These are phyloP conservation scores for Lentinula boryana DNA, from an alignment of 768 basidiomycete genomes.

Conservation along the genomic window DNA sequence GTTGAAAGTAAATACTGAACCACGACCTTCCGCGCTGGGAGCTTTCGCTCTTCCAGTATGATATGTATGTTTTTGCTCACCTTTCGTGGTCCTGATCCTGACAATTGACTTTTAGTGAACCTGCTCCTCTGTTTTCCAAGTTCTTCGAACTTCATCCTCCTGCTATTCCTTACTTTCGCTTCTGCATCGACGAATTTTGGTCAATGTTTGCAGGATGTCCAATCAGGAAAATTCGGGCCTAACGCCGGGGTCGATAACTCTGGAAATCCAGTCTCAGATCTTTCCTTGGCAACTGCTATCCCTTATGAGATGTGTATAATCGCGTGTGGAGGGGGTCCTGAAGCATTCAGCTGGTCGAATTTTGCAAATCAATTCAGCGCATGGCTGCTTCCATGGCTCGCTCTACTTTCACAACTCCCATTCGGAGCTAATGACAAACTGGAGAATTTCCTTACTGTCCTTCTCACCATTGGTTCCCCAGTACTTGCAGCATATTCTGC, in stretches of 20 bases:
- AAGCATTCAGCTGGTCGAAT: slow-evolving; percentile 18
- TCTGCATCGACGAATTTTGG: background rate
- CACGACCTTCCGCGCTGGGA: no score
- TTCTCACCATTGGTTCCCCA: slow-evolving; percentile 40
- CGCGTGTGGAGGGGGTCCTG: background rate
- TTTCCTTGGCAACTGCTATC: background rate
- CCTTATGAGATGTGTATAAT: background rate
- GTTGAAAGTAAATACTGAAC: no score
- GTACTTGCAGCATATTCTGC: slow-evolving; percentile 40
- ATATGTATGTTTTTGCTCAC: no score
- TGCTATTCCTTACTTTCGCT: background rate
- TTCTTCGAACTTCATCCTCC: background rate
- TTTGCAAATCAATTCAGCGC: slow-evolving; percentile 34
- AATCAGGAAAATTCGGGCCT: background rate
- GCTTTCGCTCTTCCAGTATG: no score
- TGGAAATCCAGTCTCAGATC: background rate
- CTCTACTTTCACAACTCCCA: slow-evolving; percentile 43
- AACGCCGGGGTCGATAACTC: background rate
- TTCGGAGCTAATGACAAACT: slow-evolving; percentile 32
- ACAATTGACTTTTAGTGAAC: background rate
- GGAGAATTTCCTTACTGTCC: slow-evolving; percentile 35
- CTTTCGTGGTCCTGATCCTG: background rate
- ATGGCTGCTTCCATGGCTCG: slow-evolving; percentile 45
- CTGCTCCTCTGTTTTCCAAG: background rate
- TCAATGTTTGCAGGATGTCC: background rate